phyloP scores from a whole-genome alignment of 2,329 filamentous ascomycete genomes.

The Verticillium isaacii region DNA sequence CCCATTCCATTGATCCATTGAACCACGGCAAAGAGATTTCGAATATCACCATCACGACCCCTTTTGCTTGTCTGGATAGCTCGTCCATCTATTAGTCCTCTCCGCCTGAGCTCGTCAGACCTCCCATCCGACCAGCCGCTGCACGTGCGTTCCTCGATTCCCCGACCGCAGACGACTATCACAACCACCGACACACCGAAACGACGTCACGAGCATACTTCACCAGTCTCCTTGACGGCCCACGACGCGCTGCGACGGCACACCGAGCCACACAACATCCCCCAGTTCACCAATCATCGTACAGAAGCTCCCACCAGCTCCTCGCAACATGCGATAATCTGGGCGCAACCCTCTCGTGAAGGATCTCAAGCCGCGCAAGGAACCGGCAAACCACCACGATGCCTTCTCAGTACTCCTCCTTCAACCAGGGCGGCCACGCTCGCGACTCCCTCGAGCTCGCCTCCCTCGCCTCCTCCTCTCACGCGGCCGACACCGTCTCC shows the following conservation, averaged over 20 bases:
- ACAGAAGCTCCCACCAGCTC: neutral
- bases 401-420: slow-evolving; percentile 3
- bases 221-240: neutral
- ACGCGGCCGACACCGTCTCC: slow-evolving; percentile 49
- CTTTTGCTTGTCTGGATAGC: neutral
- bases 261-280: neutral
- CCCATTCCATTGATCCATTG: neutral
- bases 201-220: neutral
- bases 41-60: neutral
- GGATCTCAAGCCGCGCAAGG: slow-evolving; percentile 1
- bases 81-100: neutral
- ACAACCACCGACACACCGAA: neutral
- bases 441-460: slow-evolving; percentile 96
- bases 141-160: neutral
- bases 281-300: neutral
- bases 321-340: slow-evolving; percentile 1
- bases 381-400: neutral
- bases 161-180: neutral
- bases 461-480: slow-evolving; percentile 83
- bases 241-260: neutral
- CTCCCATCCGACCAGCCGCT: neutral
- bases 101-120: neutral
- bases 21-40: slow-evolving; percentile 1
- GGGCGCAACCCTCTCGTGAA: neutral
- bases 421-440: slow-evolving; percentile 61